Evolutionary conservation across 768 basidiomycete genomes (phyloP).

Genomic region (Tricholoma flavovirens): DNA sequence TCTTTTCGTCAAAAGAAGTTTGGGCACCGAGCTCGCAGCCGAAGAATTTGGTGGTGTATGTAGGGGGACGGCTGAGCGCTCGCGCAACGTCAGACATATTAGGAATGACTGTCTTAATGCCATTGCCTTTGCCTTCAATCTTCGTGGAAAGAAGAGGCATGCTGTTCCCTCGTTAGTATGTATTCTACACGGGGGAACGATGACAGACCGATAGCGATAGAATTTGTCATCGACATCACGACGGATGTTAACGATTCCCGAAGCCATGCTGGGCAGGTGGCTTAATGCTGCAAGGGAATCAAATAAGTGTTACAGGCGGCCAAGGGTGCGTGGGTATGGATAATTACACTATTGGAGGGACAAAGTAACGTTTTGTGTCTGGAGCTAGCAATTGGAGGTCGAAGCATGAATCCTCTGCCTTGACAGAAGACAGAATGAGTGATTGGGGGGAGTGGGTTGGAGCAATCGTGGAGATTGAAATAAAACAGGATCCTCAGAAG

Average conservation of each 20-base stretch:
- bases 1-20: slow-evolving; percentile 93
- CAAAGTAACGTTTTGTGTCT: slow-evolving; percentile 56
- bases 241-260: slow-evolving; percentile 86
- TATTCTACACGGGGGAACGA: background rate
- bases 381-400: slow-evolving; percentile 72
- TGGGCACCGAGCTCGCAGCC: slow-evolving; percentile 98
- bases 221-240: slow-evolving; percentile 97
- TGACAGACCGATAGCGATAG: slow-evolving; percentile 80
- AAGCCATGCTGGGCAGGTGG: slow-evolving; percentile 72
- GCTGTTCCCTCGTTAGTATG: slow-evolving; percentile 30
- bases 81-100: slow-evolving; percentile 98
- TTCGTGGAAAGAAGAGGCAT: slow-evolving; percentile 95
- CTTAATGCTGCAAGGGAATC: slow-evolving; percentile 49
- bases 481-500: slow-evolving; percentile 7
- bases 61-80: slow-evolving; percentile 89
- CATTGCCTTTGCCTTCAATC: slow-evolving; percentile 98
- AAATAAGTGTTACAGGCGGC: background rate
- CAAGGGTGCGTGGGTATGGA: background rate
- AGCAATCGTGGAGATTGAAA: slow-evolving; percentile 55
- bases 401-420: slow-evolving; percentile 90
- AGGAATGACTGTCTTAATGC: slow-evolving; percentile 97
- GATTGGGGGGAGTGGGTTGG: slow-evolving; percentile 41
- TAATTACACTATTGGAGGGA: slow-evolving; percentile 35
- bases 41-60: slow-evolving; percentile 98
- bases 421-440: slow-evolving; percentile 52